Percentiles rank a stretch among this genome's conserved stretches.
Conservation (phyloP, 768 basidiomycete genomes). For the Mycena galericulata region DNA sequence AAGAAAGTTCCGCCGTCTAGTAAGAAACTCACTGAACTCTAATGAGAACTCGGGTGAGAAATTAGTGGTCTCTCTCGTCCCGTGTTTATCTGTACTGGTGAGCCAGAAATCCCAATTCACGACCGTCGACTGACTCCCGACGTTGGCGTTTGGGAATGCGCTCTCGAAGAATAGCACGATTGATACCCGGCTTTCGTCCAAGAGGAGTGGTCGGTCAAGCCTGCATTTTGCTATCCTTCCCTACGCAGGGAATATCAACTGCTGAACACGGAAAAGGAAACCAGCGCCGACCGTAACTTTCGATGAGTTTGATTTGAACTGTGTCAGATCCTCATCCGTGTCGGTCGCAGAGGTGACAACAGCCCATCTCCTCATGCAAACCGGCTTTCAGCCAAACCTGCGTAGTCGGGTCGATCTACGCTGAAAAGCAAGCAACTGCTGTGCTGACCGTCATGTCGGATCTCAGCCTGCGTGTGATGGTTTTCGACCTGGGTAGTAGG, state of each 20-base stretch:
- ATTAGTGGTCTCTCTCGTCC: slow-evolving; percentile 29
- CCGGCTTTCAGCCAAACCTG: slow-evolving; percentile 28
- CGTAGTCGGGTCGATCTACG: background rate
- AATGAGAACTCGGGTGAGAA: slow-evolving; percentile 51
- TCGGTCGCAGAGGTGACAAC: slow-evolving; percentile 21
- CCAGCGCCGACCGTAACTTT: slow-evolving; percentile 22
- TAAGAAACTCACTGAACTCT: slow-evolving; percentile 36
- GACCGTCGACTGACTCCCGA: slow-evolving; percentile 47
- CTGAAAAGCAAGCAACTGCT: background rate
- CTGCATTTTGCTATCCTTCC: slow-evolving; percentile 21
- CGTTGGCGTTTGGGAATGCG: slow-evolving; percentile 61
- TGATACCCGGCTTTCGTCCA: slow-evolving; percentile 75
- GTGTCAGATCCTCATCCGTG: slow-evolving; percentile 10
- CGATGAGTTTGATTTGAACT: slow-evolving; percentile 27
- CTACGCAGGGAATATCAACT: slow-evolving; percentile 35
- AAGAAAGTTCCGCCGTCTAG: too few species aligned
- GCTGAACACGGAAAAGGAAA: background rate
- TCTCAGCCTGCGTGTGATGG: slow-evolving; percentile 49
- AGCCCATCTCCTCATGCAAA: slow-evolving; percentile 26
- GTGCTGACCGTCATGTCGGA: slow-evolving; percentile 41
- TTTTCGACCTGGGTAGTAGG: too few species aligned
- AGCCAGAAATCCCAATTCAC: background rate
- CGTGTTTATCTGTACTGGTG: slow-evolving; percentile 27
- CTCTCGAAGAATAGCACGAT: slow-evolving; percentile 68
- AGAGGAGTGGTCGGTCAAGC: slow-evolving; percentile 47